phyloP scores from a whole-genome alignment of 176 grass and related monocot genomes.

The Chrysopogon serrulatus region DNA sequence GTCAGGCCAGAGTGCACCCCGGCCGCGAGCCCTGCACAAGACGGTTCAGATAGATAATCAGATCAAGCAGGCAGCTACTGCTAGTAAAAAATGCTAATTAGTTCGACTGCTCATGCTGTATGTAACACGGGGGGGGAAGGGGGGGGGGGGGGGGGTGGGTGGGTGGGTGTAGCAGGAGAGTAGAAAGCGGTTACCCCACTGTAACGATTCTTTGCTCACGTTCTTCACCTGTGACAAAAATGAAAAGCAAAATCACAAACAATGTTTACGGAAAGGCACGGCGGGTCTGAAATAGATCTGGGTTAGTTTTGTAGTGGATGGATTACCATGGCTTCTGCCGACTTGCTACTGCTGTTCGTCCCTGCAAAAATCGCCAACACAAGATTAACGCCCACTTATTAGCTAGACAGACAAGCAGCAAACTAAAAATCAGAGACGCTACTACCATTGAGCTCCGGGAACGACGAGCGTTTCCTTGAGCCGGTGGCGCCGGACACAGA shows the following conservation, averaged over 20 bases:
- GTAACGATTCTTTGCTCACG: slow-evolving; percentile 69
- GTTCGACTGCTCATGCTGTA: neutral
- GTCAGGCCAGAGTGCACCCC: slow-evolving; percentile 89
- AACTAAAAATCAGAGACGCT: neutral
- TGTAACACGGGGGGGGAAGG: neutral
- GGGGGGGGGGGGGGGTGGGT: no score
- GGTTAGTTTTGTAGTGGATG: neutral
- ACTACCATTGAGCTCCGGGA: slow-evolving; percentile 42
- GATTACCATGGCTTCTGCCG: slow-evolving; percentile 75
- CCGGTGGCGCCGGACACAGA: slow-evolving; percentile 27
- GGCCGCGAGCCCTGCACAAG: slow-evolving; percentile 61
- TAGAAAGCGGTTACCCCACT: slow-evolving; percentile 60
- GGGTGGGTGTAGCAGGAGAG: neutral
- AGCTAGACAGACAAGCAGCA: neutral
- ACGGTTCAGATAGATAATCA: neutral
- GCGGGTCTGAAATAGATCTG: neutral
- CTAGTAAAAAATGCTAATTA: neutral
- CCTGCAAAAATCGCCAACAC: slow-evolving; percentile 31
- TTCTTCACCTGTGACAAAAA: slow-evolving; percentile 66
- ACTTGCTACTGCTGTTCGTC: slow-evolving; percentile 50
- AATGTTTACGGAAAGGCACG: neutral
- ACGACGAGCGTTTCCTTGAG: slow-evolving; percentile 30
- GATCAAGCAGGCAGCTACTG: neutral
- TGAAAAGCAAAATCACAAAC: neutral
- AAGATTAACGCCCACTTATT: neutral